Evolutionary conservation across 2,329 filamentous ascomycete genomes (phyloP).

Genomic region (Penicillium sp.): DNA sequence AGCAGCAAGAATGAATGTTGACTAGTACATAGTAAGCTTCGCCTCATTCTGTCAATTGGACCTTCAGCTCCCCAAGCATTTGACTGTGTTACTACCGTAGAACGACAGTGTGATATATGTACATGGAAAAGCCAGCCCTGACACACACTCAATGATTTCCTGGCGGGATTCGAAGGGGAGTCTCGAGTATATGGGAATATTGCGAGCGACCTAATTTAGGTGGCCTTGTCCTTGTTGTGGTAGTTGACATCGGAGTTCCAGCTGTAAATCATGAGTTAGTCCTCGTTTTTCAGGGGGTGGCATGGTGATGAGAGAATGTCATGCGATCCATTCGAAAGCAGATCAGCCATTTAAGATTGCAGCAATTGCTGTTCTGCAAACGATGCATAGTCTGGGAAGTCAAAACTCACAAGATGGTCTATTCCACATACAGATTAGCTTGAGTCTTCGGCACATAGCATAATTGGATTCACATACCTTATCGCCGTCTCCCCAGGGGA

Average conservation of each 20-base stretch:
- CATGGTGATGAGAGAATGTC: too few species aligned
- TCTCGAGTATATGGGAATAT: background rate
- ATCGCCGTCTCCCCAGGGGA: conserved; percentile 90
- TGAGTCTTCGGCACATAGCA: background rate
- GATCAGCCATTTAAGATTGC: background rate
- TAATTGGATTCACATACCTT: conserved; percentile 62
- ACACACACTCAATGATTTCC: conserved; percentile 7
- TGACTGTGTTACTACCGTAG: conserved; percentile 15
- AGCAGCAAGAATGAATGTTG: conserved; percentile 14
- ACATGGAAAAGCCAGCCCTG: conserved; percentile 26
- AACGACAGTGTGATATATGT: conserved; percentile 32
- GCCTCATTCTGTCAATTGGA: conserved; percentile 26
- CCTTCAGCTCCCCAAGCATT: conserved; percentile 10
- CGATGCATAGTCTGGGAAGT: background rate
- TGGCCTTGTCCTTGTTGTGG: conserved; percentile 83
- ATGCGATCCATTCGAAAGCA: background rate
- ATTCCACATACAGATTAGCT: conserved; percentile 13
- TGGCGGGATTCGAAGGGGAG: conserved; percentile 1
- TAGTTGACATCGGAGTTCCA: conserved; percentile 97
- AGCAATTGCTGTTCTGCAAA: background rate
- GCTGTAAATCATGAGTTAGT: conserved; percentile 50
- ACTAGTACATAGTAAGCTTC: conserved; percentile 14
- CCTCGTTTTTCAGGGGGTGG: background rate
- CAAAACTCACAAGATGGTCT: conserved; percentile 66
- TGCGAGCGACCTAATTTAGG: conserved; percentile 29